Evolutionary conservation across 2,329 filamentous ascomycete species (phyloP).

Genomic region (Cladosporium sp.): DNA sequence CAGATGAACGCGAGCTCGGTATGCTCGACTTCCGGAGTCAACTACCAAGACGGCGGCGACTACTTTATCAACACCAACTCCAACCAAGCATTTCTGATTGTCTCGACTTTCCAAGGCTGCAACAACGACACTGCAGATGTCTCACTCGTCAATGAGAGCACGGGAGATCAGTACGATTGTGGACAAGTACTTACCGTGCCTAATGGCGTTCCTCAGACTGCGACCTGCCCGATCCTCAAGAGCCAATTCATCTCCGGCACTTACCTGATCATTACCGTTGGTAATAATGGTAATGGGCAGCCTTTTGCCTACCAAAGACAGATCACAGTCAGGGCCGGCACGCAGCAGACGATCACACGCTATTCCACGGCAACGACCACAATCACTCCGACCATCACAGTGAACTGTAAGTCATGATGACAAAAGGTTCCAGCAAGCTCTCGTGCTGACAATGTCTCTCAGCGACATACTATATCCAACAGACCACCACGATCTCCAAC

Average conservation of each 20-base stretch:
- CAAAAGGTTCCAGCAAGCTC: neutral
- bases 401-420: neutral
- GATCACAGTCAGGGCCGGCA: conserved; percentile 39
- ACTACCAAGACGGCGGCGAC: conserved; percentile 46
- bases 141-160: conserved; percentile 44
- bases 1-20: conserved; percentile 14
- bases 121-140: conserved; percentile 45
- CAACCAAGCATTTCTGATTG: conserved; percentile 45
- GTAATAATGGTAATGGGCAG: conserved; percentile 27
- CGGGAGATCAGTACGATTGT: conserved; percentile 45
- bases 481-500: neutral
- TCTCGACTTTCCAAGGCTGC: conserved; percentile 49
- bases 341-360: conserved; percentile 37
- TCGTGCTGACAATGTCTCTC: neutral
- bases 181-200: conserved; percentile 32
- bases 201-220: conserved; percentile 27
- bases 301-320: conserved; percentile 28
- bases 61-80: conserved; percentile 52
- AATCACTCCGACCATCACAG: neutral
- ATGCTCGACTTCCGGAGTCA: conserved; percentile 35
- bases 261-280: conserved; percentile 25
- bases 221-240: conserved; percentile 27
- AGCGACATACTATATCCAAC: neutral
- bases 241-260: conserved; percentile 26
- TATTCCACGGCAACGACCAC: conserved; percentile 31